Evolutionary conservation across 768 basidiomycete genomes (phyloP).

Genomic region (Collybiopsis luxurians): DNA sequence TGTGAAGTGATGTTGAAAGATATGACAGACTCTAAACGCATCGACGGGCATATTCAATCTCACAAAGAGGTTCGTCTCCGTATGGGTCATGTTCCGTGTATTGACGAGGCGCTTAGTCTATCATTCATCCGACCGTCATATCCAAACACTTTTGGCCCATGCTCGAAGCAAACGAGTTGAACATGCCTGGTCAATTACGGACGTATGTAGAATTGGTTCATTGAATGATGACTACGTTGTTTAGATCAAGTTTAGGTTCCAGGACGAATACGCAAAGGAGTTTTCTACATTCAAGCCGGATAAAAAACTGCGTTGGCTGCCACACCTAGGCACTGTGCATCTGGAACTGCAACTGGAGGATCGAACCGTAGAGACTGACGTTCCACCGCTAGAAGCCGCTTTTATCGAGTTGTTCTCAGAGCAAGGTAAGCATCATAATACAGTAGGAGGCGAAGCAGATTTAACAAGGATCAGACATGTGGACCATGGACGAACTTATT

Average conservation of each 20-base stretch:
- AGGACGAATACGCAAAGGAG: constrained; percentile 72
- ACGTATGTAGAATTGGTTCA: constrained; percentile 42
- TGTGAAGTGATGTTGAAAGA: constrained; percentile 99
- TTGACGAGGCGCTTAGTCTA: constrained; percentile 39
- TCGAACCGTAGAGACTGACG: constrained; percentile 69
- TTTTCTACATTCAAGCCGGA: constrained; percentile 89
- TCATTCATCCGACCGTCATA: constrained; percentile 86
- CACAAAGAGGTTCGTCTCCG: constrained; percentile 54
- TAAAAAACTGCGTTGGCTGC: constrained; percentile 86
- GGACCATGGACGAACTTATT: constrained; percentile 71
- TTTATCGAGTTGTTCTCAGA: constrained; percentile 84
- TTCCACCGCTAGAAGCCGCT: constrained; percentile 87
- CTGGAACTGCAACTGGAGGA: constrained; percentile 83
- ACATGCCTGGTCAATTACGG: constrained; percentile 85
- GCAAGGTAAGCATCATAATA: constrained; percentile 40
- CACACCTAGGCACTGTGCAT: constrained; percentile 82
- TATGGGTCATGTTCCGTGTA: not conserved
- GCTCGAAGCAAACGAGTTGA: constrained; percentile 66
- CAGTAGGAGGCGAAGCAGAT: not conserved
- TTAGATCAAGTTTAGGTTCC: constrained; percentile 44
- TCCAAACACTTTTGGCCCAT: constrained; percentile 96
- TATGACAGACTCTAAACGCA: constrained; percentile 91
- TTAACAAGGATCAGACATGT: constrained; percentile 44
- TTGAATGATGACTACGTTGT: not conserved
- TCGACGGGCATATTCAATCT: constrained; percentile 83